phyloP scores from a whole-genome alignment of 257 asterid species.

The Parsonsia alboflavescens region DNA sequence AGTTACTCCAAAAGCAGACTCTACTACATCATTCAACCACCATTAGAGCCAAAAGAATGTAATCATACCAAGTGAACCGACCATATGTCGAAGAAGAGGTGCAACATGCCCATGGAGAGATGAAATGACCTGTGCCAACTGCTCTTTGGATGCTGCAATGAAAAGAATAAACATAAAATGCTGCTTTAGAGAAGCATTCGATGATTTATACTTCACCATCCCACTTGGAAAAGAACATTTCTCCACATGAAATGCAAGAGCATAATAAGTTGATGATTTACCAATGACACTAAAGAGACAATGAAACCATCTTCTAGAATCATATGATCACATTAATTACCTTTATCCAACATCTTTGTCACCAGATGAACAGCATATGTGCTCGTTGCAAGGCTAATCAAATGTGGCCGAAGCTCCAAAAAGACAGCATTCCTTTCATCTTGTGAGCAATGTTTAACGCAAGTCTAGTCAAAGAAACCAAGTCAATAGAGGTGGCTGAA shows the following conservation, averaged over 20 bases:
- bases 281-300: neutral
- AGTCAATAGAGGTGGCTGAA: conserved; percentile 10
- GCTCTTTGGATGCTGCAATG: conserved; percentile 73
- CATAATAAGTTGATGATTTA: neutral
- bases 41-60: conserved; percentile 2
- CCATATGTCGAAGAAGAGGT: conserved; percentile 79
- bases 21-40: neutral
- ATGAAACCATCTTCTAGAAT: neutral
- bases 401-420: conserved; percentile 69
- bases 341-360: conserved; percentile 75
- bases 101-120: conserved; percentile 85
- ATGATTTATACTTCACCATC: neutral
- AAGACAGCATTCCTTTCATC: conserved; percentile 74
- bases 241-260: neutral
- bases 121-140: conserved; percentile 62
- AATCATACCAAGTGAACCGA: conserved; percentile 87
- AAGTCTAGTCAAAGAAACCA: conserved; percentile 40
- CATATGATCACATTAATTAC: conserved; percentile 24
- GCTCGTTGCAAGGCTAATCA: conserved; percentile 57
- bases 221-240: neutral
- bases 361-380: conserved; percentile 85
- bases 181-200: neutral
- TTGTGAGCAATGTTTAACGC: conserved; percentile 78
- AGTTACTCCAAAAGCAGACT: neutral
- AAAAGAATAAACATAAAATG: neutral